Conservation (phyloP, 2,329 filamentous ascomycete species). For the Verticillium tricorpus region DNA sequence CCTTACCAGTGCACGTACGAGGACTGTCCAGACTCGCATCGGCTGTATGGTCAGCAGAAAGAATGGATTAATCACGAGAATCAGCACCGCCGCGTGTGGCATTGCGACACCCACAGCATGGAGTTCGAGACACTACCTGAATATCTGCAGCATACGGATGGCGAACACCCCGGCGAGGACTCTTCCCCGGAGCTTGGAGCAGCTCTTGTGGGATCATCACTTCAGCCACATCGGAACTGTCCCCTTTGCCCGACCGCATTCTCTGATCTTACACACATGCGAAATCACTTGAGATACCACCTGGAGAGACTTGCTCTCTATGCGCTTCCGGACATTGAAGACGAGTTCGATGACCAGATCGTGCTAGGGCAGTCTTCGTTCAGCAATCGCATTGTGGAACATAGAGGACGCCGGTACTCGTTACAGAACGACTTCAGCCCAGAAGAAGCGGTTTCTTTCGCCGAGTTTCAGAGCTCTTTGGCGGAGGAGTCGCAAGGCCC, state of each 20-base stretch:
- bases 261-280: neutral
- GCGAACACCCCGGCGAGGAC: neutral
- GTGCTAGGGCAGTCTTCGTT: neutral
- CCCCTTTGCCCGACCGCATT: neutral
- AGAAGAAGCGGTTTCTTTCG: neutral
- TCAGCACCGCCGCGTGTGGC: conserved; percentile 11
- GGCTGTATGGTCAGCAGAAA: conserved; percentile 9
- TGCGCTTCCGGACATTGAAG: neutral
- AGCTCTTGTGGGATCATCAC: neutral
- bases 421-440: neutral
- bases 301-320: neutral
- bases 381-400: neutral
- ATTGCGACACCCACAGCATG: conserved; percentile 6
- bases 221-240: neutral
- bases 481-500: no score
- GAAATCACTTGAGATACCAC: neutral
- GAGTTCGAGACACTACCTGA: conserved; percentile 13
- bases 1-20: conserved; percentile 16
- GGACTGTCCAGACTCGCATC: conserved; percentile 10
- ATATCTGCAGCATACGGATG: conserved; percentile 5
- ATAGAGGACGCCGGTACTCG: neutral
- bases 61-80: conserved; percentile 16
- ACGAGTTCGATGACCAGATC: neutral
- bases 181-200: neutral
- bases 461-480: no score